Percentiles rank a stretch among this genome's conserved stretches.
Conservation (phyloP, 2,329 filamentous ascomycete genomes). For the Paracamarosporium sp. region DNA sequence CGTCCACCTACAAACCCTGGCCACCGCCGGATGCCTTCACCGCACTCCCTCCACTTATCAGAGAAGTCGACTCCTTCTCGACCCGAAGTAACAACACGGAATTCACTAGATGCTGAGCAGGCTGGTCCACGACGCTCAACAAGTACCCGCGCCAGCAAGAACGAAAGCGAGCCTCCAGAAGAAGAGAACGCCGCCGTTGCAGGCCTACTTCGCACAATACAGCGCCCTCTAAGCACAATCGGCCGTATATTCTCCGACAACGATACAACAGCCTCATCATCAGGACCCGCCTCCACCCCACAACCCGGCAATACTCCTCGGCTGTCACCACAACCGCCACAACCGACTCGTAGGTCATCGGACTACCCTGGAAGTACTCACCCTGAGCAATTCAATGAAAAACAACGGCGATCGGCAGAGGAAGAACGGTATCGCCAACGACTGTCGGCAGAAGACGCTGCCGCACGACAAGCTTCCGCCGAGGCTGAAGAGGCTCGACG, state of each 20-base stretch:
- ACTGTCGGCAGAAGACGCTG: slow-evolving; percentile 81
- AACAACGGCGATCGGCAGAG: slow-evolving; percentile 33
- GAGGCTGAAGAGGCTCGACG: slow-evolving; percentile 87
- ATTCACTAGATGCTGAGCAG: slow-evolving; percentile 66
- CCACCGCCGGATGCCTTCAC: slow-evolving; percentile 50
- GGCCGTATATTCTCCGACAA: slow-evolving; percentile 92
- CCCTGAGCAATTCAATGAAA: slow-evolving; percentile 18
- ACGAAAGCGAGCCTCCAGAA: slow-evolving; percentile 56
- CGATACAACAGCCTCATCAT: slow-evolving; percentile 32
- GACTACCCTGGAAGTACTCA: slow-evolving; percentile 25
- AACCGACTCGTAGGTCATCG: slow-evolving; percentile 50
- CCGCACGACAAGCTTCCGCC: slow-evolving; percentile 86
- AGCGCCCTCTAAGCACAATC: slow-evolving; percentile 87
- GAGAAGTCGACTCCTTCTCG: slow-evolving; percentile 59
- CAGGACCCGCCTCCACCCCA: slow-evolving; percentile 52
- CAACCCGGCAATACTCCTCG: slow-evolving; percentile 57
- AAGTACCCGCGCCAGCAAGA: slow-evolving; percentile 55
- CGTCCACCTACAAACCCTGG: slow-evolving; percentile 26
- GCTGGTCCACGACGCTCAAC: slow-evolving; percentile 63
- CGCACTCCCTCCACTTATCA: slow-evolving; percentile 50
- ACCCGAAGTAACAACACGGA: slow-evolving; percentile 65
- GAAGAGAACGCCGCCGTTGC: slow-evolving; percentile 79
- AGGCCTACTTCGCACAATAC: slow-evolving; percentile 86
- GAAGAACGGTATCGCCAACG: slow-evolving; percentile 32
- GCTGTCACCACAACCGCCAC: slow-evolving; percentile 57